A percentile compares a stretch with the other conserved stretches of the same genome.
Evolutionary conservation across 2,329 filamentous ascomycete species (phyloP).

Genomic region (Botrytis byssoidea): DNA sequence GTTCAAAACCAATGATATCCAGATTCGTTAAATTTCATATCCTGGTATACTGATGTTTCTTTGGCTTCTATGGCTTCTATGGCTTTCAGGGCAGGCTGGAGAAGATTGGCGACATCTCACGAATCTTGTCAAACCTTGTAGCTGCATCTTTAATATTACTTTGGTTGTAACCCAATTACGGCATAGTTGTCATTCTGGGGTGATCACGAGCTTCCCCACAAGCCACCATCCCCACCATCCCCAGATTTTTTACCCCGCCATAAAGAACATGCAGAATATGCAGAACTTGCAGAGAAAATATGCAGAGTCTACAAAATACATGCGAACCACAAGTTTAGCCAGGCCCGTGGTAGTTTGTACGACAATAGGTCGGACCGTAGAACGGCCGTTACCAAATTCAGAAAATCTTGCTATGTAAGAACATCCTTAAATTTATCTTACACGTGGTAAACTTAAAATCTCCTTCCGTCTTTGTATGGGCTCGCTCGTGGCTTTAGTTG

Average conservation of each 20-base stretch:
- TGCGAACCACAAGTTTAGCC: neutral
- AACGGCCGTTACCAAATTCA: constrained; percentile 21
- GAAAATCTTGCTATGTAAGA: neutral
- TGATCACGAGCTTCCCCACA: constrained; percentile 23
- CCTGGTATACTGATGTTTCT: neutral
- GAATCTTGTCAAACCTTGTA: constrained; percentile 20
- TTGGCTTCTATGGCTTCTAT: neutral
- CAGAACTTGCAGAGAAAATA: neutral
- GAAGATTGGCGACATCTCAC: constrained; percentile 22
- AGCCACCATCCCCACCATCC: constrained; percentile 6
- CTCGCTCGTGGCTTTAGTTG: neutral
- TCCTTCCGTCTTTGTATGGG: constrained; percentile 4
- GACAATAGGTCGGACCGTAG: constrained; percentile 19
- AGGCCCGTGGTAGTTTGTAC: constrained; percentile 3
- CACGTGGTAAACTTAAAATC: constrained; percentile 10
- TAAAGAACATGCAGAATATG: constrained; percentile 1
- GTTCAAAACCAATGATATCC: neutral
- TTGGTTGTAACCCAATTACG: neutral
- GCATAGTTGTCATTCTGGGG: constrained; percentile 9
- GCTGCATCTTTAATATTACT: neutral
- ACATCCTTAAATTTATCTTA: neutral
- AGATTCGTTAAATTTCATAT: neutral
- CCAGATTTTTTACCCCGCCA: constrained; percentile 16
- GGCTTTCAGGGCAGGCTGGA: constrained; percentile 3
- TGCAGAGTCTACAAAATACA: neutral